Percentiles rank a stretch among this genome's conserved stretches.
phyloP scores from a whole-genome alignment of 352 stramenopile species.

The Stephanocyclus meneghinianus region DNA sequence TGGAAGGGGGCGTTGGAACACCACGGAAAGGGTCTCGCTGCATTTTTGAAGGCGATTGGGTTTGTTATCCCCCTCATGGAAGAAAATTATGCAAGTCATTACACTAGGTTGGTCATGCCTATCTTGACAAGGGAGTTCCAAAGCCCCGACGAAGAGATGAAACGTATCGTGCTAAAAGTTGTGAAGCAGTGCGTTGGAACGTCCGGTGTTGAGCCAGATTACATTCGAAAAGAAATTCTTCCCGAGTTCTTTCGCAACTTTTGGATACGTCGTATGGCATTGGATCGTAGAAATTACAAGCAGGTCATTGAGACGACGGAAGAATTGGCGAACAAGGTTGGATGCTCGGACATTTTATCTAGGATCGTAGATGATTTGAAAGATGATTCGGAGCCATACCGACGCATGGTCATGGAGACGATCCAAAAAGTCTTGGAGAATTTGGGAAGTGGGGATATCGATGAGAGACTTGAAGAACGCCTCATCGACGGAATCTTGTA shows the following conservation, averaged over 20 bases:
- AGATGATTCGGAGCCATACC: slow-evolving; percentile 98
- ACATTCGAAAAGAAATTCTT: slow-evolving; percentile 97
- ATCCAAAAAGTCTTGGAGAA: slow-evolving; percentile 98
- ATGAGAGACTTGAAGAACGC: slow-evolving; percentile 95
- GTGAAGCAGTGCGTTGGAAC: slow-evolving; percentile 97
- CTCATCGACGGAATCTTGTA: slow-evolving; percentile 99
- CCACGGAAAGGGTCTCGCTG: slow-evolving; percentile 95
- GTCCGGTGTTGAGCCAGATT: slow-evolving; percentile 96
- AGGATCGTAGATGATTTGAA: slow-evolving; percentile 99
- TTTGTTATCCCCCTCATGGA: slow-evolving; percentile 99
- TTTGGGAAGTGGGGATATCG: slow-evolving; percentile 94
- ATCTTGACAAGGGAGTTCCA: slow-evolving; percentile 99
- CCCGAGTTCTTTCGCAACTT: slow-evolving; percentile 99
- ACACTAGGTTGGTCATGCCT: slow-evolving; percentile 98
- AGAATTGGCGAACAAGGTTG: slow-evolving; percentile 97
- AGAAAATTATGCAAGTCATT: slow-evolving; percentile 98
- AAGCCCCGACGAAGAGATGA: slow-evolving; percentile 99
- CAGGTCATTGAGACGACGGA: slow-evolving; percentile 98
- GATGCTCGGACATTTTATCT: slow-evolving; percentile 95
- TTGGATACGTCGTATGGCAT: slow-evolving; percentile 97
- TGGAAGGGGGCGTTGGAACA: slow-evolving; percentile 97
- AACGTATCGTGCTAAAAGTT: slow-evolving; percentile 84
- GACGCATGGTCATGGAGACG: slow-evolving; percentile 99
- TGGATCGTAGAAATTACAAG: slow-evolving; percentile 97
- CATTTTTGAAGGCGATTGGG: slow-evolving; percentile 98